Conservation (phyloP, 306 rosid species). For the Cicer judaicum region DNA sequence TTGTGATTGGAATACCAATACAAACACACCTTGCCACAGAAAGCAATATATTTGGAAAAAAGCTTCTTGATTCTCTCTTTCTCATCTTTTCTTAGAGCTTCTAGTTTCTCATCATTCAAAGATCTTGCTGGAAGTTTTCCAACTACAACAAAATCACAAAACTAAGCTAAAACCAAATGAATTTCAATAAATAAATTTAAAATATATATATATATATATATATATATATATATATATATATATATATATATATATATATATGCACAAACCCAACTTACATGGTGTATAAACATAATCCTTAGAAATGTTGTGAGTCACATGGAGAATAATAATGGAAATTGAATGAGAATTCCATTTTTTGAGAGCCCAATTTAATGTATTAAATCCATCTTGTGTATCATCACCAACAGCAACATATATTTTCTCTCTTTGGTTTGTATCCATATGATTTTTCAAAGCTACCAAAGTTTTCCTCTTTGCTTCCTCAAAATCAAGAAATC, state of each 20-base stretch:
- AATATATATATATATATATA: too few relatives aligned
- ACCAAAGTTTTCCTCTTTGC: too few relatives aligned
- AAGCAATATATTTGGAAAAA: constrained; percentile 60
- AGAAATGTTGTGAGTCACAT: constrained; percentile 47
- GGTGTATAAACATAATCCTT: constrained; percentile 73
- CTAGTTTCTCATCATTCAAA: constrained; percentile 70
- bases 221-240: too few relatives aligned
- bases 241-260: background rate
- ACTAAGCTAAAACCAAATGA: constrained; percentile 35
- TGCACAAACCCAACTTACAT: constrained; percentile 52
- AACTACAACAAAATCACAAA: constrained; percentile 58
- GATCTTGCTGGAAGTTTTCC: constrained; percentile 85
- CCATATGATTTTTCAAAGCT: constrained; percentile 47
- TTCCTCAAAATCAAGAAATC: constrained; percentile 21
- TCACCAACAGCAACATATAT: constrained; percentile 78
- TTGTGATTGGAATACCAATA: constrained; percentile 10
- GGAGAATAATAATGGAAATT: constrained; percentile 76
- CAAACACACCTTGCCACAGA: constrained; percentile 68
- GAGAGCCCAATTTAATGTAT: constrained; percentile 76
- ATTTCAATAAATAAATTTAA: constrained; percentile 5
- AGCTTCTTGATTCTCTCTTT: constrained; percentile 57
- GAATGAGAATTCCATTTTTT: constrained; percentile 72
- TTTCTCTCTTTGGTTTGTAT: constrained; percentile 51
- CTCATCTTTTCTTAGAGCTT: constrained; percentile 60
- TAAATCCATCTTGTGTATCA: constrained; percentile 70